These are phyloP conservation scores for Hura crepitans DNA, from an alignment of 441 rosid species.

Conservation along the genomic window DNA sequence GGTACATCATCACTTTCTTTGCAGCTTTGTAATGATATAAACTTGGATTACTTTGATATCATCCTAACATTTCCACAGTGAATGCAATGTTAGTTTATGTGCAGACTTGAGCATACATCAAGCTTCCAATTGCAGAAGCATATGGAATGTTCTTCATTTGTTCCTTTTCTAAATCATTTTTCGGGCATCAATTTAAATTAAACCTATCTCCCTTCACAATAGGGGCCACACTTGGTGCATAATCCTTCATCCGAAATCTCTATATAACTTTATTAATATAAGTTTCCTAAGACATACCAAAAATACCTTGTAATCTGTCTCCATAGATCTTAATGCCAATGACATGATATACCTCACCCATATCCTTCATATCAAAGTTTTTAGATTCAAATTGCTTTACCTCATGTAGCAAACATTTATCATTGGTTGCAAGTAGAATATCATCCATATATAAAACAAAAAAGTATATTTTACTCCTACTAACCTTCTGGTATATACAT, in stretches of 20 bases:
- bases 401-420: neutral
- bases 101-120: neutral
- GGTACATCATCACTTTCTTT: neutral
- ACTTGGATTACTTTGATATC: neutral
- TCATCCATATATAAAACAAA: too few relatives aligned
- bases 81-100: neutral
- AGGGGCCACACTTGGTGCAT: neutral
- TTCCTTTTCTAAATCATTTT: neutral
- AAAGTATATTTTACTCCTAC: too few relatives aligned
- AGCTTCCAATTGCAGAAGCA: neutral
- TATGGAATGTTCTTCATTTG: neutral
- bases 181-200: neutral
- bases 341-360: neutral
- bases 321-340: neutral
- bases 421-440: too few relatives aligned
- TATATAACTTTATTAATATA: neutral
- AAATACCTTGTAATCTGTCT: neutral
- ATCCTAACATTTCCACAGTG: neutral
- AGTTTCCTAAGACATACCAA: neutral
- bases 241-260: neutral
- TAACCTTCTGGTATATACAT: too few relatives aligned
- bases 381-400: neutral
- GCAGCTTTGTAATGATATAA: neutral
- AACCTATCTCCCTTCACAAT: neutral
- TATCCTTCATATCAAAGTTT: neutral